These are phyloP conservation scores for Diplosphaera chodatii DNA, from an alignment of 139 green algal genomes.

Conservation along the genomic window DNA sequence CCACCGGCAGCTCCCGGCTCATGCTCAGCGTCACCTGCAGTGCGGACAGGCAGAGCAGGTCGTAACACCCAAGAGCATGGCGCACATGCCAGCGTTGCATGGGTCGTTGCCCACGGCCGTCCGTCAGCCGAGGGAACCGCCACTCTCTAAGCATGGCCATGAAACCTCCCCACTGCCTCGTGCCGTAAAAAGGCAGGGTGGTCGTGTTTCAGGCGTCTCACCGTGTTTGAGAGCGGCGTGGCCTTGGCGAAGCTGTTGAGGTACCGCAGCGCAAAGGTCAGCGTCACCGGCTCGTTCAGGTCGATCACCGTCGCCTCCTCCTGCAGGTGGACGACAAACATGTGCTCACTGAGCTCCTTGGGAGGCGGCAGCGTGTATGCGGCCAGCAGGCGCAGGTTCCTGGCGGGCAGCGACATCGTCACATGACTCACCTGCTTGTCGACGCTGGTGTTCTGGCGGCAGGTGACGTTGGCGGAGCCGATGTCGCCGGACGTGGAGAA, in stretches of 20 bases:
- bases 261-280: constrained; percentile 97
- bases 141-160: constrained; percentile 41
- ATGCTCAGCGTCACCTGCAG: constrained; percentile 71
- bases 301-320: constrained; percentile 88
- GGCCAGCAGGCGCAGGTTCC: too few relatives aligned
- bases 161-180: neutral
- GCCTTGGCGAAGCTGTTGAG: constrained; percentile 97
- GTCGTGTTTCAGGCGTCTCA: neutral
- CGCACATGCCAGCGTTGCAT: too few relatives aligned
- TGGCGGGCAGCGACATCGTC: too few relatives aligned
- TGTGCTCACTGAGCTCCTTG: too few relatives aligned
- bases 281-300: constrained; percentile 85
- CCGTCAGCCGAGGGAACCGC: neutral
- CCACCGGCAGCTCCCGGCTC: constrained; percentile 84
- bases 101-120: neutral
- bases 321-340: too few relatives aligned
- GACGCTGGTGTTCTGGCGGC: constrained; percentile 57
- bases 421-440: constrained; percentile 34
- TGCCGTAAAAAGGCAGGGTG: too few relatives aligned
- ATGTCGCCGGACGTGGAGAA: constrained; percentile 95
- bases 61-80: neutral
- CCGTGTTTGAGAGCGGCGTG: constrained; percentile 33
- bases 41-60: neutral
- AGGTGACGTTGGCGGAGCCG: constrained; percentile 91
- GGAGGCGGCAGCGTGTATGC: too few relatives aligned